Evolutionary conservation across 2,329 filamentous ascomycete genomes (phyloP).

Genomic region (Dichotomopilus funicola): DNA sequence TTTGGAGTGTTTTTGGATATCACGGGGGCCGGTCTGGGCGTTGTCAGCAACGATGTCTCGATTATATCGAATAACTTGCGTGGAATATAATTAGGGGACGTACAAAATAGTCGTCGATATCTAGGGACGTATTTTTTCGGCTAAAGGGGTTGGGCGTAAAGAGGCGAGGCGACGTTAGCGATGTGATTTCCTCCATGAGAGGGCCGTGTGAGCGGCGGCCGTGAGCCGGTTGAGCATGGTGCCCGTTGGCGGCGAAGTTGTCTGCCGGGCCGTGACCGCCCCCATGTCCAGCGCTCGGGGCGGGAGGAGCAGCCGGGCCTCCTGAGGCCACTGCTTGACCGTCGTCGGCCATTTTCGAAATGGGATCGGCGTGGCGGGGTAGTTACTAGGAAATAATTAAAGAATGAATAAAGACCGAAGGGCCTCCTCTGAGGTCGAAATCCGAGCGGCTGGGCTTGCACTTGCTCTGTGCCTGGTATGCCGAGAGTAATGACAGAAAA

Average conservation of each 20-base stretch:
- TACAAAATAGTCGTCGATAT: constrained; percentile 43
- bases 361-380: background rate
- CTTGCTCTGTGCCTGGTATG: no score
- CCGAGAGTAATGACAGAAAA: no score
- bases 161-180: constrained; percentile 25
- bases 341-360: constrained; percentile 6
- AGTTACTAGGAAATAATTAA: background rate
- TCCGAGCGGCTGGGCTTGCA: no score
- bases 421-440: background rate
- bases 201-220: constrained; percentile 9
- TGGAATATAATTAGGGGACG: constrained; percentile 9
- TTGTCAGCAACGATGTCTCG: background rate
- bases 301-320: background rate
- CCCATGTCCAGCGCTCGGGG: background rate
- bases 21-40: constrained; percentile 51
- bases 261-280: background rate
- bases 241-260: background rate
- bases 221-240: constrained; percentile 4
- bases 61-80: background rate
- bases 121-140: constrained; percentile 29
- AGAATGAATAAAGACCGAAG: background rate
- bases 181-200: constrained; percentile 20
- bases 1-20: constrained; percentile 69
- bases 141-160: constrained; percentile 28
- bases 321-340: background rate